These are phyloP conservation scores for Globisporangium camurandrum DNA, from an alignment of 352 stramenopile genomes.

Conservation along the genomic window DNA sequence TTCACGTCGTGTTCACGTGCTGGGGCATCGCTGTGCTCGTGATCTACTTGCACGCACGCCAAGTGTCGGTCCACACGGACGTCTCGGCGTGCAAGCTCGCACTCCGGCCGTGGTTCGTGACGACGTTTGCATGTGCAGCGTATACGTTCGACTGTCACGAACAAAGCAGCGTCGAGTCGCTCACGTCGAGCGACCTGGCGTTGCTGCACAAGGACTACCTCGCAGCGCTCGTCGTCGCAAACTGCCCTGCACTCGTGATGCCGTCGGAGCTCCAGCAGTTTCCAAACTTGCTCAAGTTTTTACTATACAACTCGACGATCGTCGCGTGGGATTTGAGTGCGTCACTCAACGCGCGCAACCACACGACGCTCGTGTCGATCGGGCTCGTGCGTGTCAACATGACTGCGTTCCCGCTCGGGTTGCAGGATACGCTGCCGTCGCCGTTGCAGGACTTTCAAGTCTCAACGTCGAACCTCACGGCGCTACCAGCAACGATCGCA, in stretches of 20 bases:
- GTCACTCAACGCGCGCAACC: slow-evolving; percentile 17
- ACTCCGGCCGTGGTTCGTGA: slow-evolving; percentile 25
- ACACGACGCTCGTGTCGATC: slow-evolving; percentile 12
- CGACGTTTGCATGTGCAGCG: slow-evolving; percentile 21
- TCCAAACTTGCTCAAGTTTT: slow-evolving; percentile 21
- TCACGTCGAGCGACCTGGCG: slow-evolving; percentile 14
- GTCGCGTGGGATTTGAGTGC: slow-evolving; percentile 13
- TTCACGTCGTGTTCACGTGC: slow-evolving; percentile 24
- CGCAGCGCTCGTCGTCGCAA: slow-evolving; percentile 22
- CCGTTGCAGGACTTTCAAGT: slow-evolving; percentile 12
- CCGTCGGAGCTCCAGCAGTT: slow-evolving; percentile 19
- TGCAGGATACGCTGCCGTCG: slow-evolving; percentile 7
- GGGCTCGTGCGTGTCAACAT: slow-evolving; percentile 14
- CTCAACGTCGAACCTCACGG: slow-evolving; percentile 9
- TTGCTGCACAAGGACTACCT: slow-evolving; percentile 16
- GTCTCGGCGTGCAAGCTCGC: slow-evolving; percentile 22
- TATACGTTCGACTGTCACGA: slow-evolving; percentile 28
- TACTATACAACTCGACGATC: slow-evolving; percentile 32
- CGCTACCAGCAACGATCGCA: slow-evolving; percentile 3
- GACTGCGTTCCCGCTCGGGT: slow-evolving; percentile 9
- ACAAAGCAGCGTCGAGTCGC: slow-evolving; percentile 16
- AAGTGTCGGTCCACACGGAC: slow-evolving; percentile 14
- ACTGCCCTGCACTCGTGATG: slow-evolving; percentile 23
- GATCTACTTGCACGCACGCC: slow-evolving; percentile 21
- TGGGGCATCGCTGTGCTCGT: slow-evolving; percentile 24